phyloP scores from a whole-genome alignment of 345 rosid genomes.

The Raphanus raphanistrum region DNA sequence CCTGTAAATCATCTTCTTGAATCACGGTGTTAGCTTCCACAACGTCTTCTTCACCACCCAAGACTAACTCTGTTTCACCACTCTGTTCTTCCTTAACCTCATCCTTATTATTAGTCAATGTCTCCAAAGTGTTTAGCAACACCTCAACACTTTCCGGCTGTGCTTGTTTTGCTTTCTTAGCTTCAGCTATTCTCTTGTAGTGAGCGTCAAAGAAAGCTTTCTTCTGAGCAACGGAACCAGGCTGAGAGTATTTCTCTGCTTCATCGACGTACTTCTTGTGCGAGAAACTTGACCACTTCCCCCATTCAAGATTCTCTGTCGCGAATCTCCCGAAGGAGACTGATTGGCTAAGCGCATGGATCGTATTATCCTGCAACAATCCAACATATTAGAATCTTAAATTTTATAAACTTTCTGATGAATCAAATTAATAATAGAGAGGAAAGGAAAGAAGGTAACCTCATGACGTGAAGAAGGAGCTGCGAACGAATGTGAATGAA shows the following conservation, averaged over 20 bases:
- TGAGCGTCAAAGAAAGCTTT: constrained; percentile 84
- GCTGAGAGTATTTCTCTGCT: constrained; percentile 66
- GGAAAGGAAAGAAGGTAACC: constrained; percentile 43
- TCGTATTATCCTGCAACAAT: constrained; percentile 58
- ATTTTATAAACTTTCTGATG: constrained; percentile 3
- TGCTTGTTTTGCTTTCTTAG: constrained; percentile 49
- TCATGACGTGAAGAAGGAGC: constrained; percentile 49
- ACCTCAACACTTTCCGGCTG: constrained; percentile 25
- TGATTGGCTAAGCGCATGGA: constrained; percentile 68
- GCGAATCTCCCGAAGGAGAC: constrained; percentile 81
- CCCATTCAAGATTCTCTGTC: constrained; percentile 90
- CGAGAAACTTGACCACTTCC: constrained; percentile 80
- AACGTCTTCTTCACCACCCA: constrained; percentile 13
- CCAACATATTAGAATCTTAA: background rate
- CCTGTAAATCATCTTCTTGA: constrained; percentile 10
- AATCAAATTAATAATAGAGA: background rate
- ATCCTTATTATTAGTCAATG: constrained; percentile 22
- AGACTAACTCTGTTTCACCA: background rate
- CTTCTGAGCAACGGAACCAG: constrained; percentile 84
- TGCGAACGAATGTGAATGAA: constrained; percentile 69
- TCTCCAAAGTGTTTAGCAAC: constrained; percentile 34
- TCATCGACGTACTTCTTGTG: constrained; percentile 77
- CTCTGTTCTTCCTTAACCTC: constrained; percentile 28
- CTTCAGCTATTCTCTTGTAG: constrained; percentile 64
- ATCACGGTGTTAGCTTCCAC: background rate